A percentile compares a stretch with the other conserved stretches of the same genome.
Conservation (phyloP, 805 yeast genomes). For the Cyberlindnera maritima region DNA sequence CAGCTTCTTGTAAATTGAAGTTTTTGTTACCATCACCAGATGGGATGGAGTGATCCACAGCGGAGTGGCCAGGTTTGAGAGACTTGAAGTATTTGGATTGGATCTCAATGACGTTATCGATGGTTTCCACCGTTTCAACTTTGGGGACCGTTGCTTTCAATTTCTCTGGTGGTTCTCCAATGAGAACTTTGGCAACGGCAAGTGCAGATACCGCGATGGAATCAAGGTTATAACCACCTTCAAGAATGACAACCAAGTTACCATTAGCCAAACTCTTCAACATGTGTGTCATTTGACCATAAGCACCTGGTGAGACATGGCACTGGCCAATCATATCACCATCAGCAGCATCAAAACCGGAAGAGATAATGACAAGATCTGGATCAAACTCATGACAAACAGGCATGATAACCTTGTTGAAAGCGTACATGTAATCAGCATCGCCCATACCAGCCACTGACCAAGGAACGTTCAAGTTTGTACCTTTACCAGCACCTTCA, state of each 20-base stretch:
- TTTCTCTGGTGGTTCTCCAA: slow-evolving; percentile 94
- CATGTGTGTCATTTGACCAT: slow-evolving; percentile 94
- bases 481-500: slow-evolving; percentile 83
- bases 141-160: slow-evolving; percentile 65
- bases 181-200: slow-evolving; percentile 84
- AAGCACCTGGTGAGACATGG: slow-evolving; percentile 92
- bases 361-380: slow-evolving; percentile 85
- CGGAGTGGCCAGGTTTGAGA: slow-evolving; percentile 63
- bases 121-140: slow-evolving; percentile 71
- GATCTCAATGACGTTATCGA: slow-evolving; percentile 73
- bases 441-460: slow-evolving; percentile 88
- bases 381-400: slow-evolving; percentile 87
- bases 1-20: slow-evolving; percentile 63
- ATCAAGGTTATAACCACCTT: slow-evolving; percentile 95
- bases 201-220: slow-evolving; percentile 88
- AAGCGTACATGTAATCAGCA: slow-evolving; percentile 93
- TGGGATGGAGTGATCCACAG: slow-evolving; percentile 36
- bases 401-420: slow-evolving; percentile 82
- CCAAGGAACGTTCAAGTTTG: slow-evolving; percentile 92
- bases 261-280: slow-evolving; percentile 87
- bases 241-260: slow-evolving; percentile 82
- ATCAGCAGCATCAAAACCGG: slow-evolving; percentile 98
- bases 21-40: slow-evolving; percentile 37
- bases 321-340: slow-evolving; percentile 98
- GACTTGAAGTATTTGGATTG: slow-evolving; percentile 90